Evolutionary conservation across 495 filamentous ascomycete species (phyloP).

Genomic region (Extremus antarcticus): DNA sequence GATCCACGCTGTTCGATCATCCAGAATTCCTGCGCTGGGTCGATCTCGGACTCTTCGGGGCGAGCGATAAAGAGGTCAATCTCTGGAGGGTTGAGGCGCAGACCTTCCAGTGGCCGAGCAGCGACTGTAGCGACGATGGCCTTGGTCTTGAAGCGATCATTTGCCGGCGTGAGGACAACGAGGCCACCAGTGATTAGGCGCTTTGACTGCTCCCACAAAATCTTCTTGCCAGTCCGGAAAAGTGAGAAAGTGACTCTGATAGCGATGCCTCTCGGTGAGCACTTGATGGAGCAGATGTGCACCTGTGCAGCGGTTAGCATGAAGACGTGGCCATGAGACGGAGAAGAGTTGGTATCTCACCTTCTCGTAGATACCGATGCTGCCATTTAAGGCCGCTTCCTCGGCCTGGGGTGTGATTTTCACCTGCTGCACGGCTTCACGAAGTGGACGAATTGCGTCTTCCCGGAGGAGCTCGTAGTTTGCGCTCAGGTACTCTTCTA

Average conservation of each 20-base stretch:
- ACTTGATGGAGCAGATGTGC: constrained; percentile 50
- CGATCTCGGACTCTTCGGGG: constrained; percentile 50
- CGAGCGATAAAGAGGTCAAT: constrained; percentile 66
- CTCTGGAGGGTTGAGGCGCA: constrained; percentile 55
- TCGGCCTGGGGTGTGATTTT: constrained; percentile 15
- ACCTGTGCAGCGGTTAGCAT: constrained; percentile 41
- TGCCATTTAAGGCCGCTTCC: constrained; percentile 31
- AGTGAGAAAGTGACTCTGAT: constrained; percentile 63
- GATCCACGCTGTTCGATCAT: constrained; percentile 66
- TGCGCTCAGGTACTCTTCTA: constrained; percentile 26
- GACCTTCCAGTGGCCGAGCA: constrained; percentile 50
- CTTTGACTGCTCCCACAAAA: constrained; percentile 67
- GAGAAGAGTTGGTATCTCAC: constrained; percentile 32
- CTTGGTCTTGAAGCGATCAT: constrained; percentile 52
- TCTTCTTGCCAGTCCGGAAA: constrained; percentile 50
- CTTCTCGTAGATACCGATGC: constrained; percentile 62
- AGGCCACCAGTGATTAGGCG: constrained; percentile 58
- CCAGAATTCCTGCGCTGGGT: constrained; percentile 58
- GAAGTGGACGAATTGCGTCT: constrained; percentile 34
- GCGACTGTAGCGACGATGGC: constrained; percentile 66
- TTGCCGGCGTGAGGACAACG: constrained; percentile 55
- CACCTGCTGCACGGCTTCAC: constrained; percentile 30
- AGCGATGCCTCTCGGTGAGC: constrained; percentile 52
- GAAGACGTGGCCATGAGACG: too few relatives aligned
- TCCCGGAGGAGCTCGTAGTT: constrained; percentile 35